Evolutionary conservation across 2,329 filamentous ascomycete species (phyloP).

Genomic region (Aspergillus sp.): DNA sequence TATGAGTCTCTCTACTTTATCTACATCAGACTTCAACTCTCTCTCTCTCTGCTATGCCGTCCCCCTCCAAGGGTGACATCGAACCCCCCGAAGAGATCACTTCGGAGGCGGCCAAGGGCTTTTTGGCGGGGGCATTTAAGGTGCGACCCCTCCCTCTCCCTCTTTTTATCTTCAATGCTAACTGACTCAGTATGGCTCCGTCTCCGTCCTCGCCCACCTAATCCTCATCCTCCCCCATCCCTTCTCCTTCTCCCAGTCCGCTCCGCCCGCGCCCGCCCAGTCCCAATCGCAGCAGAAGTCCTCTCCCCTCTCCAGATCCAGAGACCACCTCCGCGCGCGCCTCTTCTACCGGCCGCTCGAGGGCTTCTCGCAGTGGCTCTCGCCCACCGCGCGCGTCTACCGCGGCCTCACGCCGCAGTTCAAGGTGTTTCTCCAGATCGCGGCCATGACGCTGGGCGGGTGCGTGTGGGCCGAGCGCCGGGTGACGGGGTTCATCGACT

Average conservation of each 20-base stretch:
- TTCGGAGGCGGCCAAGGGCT: slow-evolving; percentile 32
- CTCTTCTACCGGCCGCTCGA: slow-evolving; percentile 35
- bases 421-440: slow-evolving; percentile 41
- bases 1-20: too few species aligned
- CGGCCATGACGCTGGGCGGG: slow-evolving; percentile 39
- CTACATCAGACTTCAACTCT: too few species aligned
- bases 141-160: too few species aligned
- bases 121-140: slow-evolving; percentile 35
- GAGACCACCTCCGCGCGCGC: slow-evolving; percentile 20
- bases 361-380: slow-evolving; percentile 41
- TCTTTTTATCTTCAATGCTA: too few species aligned
- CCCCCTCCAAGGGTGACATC: slow-evolving; percentile 31
- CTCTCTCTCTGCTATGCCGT: slow-evolving; percentile 30
- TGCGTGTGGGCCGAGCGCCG: slow-evolving; percentile 41
- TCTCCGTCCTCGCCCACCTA: slow-evolving; percentile 39
- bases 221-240: slow-evolving; percentile 35
- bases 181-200: slow-evolving; percentile 36
- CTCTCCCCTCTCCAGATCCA: slow-evolving; percentile 19
- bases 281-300: slow-evolving; percentile 12
- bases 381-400: slow-evolving; percentile 34
- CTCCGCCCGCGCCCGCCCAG: slow-evolving; percentile 17
- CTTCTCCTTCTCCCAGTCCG: slow-evolving; percentile 28
- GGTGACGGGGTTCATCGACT: slow-evolving; percentile 38
- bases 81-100: slow-evolving; percentile 36
- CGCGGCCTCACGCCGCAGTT: slow-evolving; percentile 41